These are phyloP conservation scores for Ustilago nuda DNA, from an alignment of 1,284 basidiomycete species.

Conservation along the genomic window DNA sequence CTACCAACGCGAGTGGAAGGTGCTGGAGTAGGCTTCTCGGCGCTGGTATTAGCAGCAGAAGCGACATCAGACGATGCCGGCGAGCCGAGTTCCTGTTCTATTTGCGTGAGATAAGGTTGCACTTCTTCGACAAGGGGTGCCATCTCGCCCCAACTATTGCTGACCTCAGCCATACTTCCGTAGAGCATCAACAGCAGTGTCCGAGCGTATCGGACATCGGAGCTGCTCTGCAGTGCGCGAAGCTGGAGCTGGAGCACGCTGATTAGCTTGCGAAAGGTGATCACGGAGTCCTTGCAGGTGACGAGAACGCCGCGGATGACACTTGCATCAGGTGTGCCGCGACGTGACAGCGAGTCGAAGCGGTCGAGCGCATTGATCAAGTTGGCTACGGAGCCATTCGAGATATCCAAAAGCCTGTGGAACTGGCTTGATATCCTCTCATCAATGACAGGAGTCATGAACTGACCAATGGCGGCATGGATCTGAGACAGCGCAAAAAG, in stretches of 20 bases:
- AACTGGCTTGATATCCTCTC: slow-evolving; percentile 75
- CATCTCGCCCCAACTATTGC: slow-evolving; percentile 85
- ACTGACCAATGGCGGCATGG: slow-evolving; percentile 88
- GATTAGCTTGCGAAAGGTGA: slow-evolving; percentile 86
- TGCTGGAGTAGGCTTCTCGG: slow-evolving; percentile 28
- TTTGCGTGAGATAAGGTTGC: slow-evolving; percentile 53
- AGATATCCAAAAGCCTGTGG: slow-evolving; percentile 71
- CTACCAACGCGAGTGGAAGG: slow-evolving; percentile 30
- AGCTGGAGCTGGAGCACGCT: slow-evolving; percentile 85
- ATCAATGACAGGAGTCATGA: slow-evolving; percentile 85
- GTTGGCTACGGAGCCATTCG: slow-evolving; percentile 82
- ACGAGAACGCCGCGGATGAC: slow-evolving; percentile 85
- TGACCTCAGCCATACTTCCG: slow-evolving; percentile 89
- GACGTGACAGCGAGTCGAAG: slow-evolving; percentile 86
- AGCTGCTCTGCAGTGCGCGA: slow-evolving; percentile 76
- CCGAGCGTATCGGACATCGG: slow-evolving; percentile 87
- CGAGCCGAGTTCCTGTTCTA: slow-evolving; percentile 16
- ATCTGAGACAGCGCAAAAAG: slow-evolving; percentile 93
- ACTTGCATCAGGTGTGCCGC: slow-evolving; percentile 76
- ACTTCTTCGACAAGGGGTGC: slow-evolving; percentile 80
- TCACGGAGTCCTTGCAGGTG: slow-evolving; percentile 85
- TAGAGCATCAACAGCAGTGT: slow-evolving; percentile 89
- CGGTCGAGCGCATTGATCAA: slow-evolving; percentile 90
- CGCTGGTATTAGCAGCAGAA: not conserved
- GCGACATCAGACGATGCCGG: slow-evolving; percentile 19